Conservation (phyloP, 2,329 filamentous ascomycete species). For the Aspergillus calidoustus region DNA sequence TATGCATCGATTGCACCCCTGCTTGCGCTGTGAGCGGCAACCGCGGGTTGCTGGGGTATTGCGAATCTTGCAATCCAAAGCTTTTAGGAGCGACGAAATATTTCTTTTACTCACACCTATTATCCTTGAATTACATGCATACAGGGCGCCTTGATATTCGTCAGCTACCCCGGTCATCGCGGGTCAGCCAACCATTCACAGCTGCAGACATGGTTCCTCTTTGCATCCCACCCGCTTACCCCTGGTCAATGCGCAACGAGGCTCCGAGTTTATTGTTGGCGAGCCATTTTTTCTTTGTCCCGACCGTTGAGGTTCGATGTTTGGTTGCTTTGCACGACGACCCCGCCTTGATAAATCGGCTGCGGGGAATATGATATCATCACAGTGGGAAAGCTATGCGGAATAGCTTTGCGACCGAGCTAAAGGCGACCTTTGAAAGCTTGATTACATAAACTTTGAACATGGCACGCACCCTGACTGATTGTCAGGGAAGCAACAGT, state of each 20-base stretch:
- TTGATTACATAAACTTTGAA: no score
- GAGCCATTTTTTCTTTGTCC: background rate
- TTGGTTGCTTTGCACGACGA: background rate
- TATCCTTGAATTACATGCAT: background rate
- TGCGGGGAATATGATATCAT: background rate
- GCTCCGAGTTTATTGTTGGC: conserved; percentile 4
- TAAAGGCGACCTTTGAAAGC: no score
- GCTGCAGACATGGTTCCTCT: background rate
- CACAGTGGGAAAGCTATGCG: background rate
- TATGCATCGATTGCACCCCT: conserved; percentile 1
- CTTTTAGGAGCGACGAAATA: background rate
- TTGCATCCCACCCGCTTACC: background rate
- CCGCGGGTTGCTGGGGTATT: background rate
- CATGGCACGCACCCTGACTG: no score
- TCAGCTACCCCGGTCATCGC: background rate
- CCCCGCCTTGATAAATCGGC: background rate
- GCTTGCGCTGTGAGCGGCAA: conserved; percentile 10
- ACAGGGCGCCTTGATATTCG: background rate
- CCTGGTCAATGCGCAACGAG: background rate
- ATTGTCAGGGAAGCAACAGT: no score
- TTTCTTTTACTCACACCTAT: conserved; percentile 7
- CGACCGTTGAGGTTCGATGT: background rate
- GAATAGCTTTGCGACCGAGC: no score
- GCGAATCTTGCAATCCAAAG: background rate
- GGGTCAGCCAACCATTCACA: conserved; percentile 1